Conservation (phyloP, 2,329 filamentous ascomycete genomes). For the Diaporthe citrichinensis region DNA sequence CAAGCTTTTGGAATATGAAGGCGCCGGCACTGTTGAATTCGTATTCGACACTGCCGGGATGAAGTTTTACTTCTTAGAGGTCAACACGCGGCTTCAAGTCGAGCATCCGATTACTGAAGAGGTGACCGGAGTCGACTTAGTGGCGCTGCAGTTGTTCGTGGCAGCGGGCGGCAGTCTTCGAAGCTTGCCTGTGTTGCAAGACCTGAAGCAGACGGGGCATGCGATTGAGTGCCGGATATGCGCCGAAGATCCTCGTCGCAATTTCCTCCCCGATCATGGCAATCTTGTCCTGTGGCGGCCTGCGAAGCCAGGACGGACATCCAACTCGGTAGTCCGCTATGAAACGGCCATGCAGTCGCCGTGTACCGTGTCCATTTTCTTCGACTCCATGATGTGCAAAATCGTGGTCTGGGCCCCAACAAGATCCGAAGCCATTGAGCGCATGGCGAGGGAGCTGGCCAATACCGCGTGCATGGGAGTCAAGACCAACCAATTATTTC, state of each 20-base stretch:
- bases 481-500: constrained; percentile 16
- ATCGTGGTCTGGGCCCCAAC: constrained; percentile 2
- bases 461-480: neutral
- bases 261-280: constrained; percentile 63
- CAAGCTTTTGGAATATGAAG: constrained; percentile 54
- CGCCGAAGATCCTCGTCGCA: constrained; percentile 75
- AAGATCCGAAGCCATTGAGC: constrained; percentile 1
- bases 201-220: constrained; percentile 67
- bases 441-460: neutral
- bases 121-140: constrained; percentile 55
- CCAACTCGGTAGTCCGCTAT: neutral
- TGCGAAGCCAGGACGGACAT: neutral
- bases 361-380: neutral
- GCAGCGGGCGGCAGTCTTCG: constrained; percentile 61
- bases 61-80: constrained; percentile 62
- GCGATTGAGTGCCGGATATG: constrained; percentile 81
- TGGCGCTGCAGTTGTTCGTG: constrained; percentile 47
- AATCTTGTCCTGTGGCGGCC: neutral
- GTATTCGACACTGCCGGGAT: constrained; percentile 55
- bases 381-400: constrained; percentile 21
- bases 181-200: constrained; percentile 39
- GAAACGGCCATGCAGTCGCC: constrained; percentile 11
- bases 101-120: constrained; percentile 61
- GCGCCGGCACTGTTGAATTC: constrained; percentile 62
- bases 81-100: constrained; percentile 64